Percentiles rank a stretch among this genome's conserved stretches.
phyloP scores from a whole-genome alignment of 2,329 filamentous ascomycete species.

The Emericellopsis atlantica region DNA sequence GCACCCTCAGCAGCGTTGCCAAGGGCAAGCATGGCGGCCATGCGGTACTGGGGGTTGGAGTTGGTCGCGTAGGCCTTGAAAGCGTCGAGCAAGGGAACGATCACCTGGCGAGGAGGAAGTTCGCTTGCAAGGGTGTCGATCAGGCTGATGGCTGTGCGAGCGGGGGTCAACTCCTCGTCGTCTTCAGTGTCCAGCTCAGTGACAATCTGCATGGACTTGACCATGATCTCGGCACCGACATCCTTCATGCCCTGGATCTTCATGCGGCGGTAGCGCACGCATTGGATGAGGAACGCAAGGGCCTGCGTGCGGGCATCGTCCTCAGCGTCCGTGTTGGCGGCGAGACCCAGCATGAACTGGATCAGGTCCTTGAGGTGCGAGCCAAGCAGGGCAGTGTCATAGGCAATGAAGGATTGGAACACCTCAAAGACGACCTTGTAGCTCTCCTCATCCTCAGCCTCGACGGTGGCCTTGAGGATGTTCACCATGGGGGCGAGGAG shows the following conservation, averaged over 20 bases:
- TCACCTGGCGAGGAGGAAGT: slow-evolving; percentile 84
- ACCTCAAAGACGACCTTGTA: slow-evolving; percentile 89
- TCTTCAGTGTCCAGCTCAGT: slow-evolving; percentile 75
- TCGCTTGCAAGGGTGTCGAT: slow-evolving; percentile 82
- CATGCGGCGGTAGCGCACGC: slow-evolving; percentile 81
- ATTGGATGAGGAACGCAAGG: slow-evolving; percentile 86
- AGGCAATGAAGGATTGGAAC: slow-evolving; percentile 88
- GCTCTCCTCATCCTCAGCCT: slow-evolving; percentile 72
- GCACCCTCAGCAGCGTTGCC: slow-evolving; percentile 94
- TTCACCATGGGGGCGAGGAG: slow-evolving; percentile 81
- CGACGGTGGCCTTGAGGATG: slow-evolving; percentile 74
- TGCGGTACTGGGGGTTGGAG: slow-evolving; percentile 64
- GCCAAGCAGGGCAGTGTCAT: slow-evolving; percentile 73
- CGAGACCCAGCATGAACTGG: slow-evolving; percentile 85
- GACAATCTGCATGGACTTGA: slow-evolving; percentile 78
- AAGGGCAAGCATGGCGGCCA: slow-evolving; percentile 82
- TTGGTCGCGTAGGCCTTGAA: slow-evolving; percentile 72
- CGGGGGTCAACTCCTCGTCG: slow-evolving; percentile 64
- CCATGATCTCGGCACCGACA: slow-evolving; percentile 75
- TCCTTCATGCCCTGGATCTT: slow-evolving; percentile 84
- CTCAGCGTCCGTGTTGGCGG: slow-evolving; percentile 61
- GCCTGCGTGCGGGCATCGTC: slow-evolving; percentile 85
- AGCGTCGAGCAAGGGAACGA: slow-evolving; percentile 80
- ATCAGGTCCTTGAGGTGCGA: slow-evolving; percentile 82
- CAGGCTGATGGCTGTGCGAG: slow-evolving; percentile 71